Evolutionary conservation across 2,329 filamentous ascomycete species (phyloP).

Genomic region (Ilyonectria mors-panacis): DNA sequence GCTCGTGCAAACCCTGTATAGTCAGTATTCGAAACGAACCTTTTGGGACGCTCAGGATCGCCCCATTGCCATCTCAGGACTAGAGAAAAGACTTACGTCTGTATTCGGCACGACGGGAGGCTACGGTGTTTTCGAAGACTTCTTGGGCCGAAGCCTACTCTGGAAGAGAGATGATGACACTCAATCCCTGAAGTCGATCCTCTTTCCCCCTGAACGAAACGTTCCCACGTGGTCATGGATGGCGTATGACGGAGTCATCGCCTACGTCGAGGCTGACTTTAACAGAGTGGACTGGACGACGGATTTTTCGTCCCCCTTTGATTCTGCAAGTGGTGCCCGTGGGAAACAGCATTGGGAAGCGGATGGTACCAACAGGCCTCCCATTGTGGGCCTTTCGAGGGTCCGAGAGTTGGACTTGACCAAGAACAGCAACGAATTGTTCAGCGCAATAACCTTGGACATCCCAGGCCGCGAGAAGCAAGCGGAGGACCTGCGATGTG

Average conservation of each 20-base stretch:
- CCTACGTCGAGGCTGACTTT: slow-evolving; percentile 11
- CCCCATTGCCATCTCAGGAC: slow-evolving; percentile 19
- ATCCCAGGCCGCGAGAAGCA: too few relatives aligned
- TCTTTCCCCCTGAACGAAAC: background rate
- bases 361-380: too few relatives aligned
- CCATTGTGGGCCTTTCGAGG: too few relatives aligned
- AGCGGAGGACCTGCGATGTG: too few relatives aligned
- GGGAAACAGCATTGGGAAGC: too few relatives aligned
- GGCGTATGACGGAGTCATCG: slow-evolving; percentile 18
- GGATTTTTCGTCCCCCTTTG: background rate
- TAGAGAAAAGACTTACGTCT: slow-evolving; percentile 19
- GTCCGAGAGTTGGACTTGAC: too few relatives aligned
- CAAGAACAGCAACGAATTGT: too few relatives aligned
- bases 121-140: slow-evolving; percentile 10
- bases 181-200: background rate
- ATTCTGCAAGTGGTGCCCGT: too few relatives aligned
- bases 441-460: too few relatives aligned
- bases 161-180: slow-evolving; percentile 1
- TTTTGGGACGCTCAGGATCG: slow-evolving; percentile 13
- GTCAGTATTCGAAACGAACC: background rate
- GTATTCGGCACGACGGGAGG: slow-evolving; percentile 9
- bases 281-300: background rate
- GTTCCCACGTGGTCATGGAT: slow-evolving; percentile 32
- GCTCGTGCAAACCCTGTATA: background rate
- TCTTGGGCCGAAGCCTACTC: slow-evolving; percentile 11